These are phyloP conservation scores for Cystobasidium ongulense DNA, from an alignment of 768 basidiomycete species.

Conservation along the genomic window DNA sequence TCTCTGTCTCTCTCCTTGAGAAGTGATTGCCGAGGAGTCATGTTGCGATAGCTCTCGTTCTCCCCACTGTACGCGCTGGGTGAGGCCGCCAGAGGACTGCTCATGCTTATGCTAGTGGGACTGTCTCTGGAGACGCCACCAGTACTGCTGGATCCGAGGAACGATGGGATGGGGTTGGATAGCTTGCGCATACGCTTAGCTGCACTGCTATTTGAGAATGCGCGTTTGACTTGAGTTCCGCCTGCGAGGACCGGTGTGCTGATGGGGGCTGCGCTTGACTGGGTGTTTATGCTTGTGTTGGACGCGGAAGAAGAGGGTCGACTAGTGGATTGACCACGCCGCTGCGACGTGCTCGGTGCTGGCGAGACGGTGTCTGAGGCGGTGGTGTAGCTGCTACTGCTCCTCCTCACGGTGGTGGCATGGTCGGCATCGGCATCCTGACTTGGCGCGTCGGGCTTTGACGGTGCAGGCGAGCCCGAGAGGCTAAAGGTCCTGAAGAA, in stretches of 20 bases:
- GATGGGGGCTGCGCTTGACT: background rate
- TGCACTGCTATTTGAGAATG: conserved; percentile 7
- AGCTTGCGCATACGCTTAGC: conserved; percentile 3
- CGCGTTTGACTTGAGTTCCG: background rate
- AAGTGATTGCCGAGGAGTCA: background rate
- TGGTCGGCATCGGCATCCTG: background rate
- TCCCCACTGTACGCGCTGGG: background rate
- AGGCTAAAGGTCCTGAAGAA: background rate
- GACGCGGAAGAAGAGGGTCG: background rate
- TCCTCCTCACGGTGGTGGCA: background rate
- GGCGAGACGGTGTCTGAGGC: background rate
- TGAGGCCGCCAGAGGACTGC: background rate
- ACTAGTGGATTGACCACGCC: background rate
- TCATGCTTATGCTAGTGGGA: background rate
- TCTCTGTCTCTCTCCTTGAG: background rate
- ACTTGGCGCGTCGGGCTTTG: background rate
- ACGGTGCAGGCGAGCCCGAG: background rate
- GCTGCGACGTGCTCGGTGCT: background rate
- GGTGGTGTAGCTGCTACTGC: background rate
- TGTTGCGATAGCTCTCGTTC: background rate
- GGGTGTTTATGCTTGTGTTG: background rate
- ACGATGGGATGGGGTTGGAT: background rate
- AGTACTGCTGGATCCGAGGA: background rate
- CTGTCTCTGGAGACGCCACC: background rate
- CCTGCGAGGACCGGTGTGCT: background rate